Evolutionary conservation across 352 stramenopile species (phyloP), one percentile per base, ranked within the genome.

Genomic region (Blastocystis sp.): DNA sequence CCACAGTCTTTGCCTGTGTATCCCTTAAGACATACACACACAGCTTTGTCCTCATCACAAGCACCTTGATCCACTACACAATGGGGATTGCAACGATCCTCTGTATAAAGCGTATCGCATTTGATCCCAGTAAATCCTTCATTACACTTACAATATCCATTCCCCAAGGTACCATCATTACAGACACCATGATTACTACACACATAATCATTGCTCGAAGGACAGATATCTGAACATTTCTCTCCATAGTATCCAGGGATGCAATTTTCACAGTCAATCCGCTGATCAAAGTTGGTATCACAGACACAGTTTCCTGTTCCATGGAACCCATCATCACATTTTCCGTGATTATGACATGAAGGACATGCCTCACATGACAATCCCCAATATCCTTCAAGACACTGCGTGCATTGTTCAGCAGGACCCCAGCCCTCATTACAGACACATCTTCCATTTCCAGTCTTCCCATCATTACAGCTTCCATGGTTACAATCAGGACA

Each of bases 291-390:
- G 27, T 92, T 92, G n/a, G 94, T 92, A 11, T 92, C 92, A 27
- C 92, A 95, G n/a, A 92, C 93, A 81, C 92, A 95, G 7, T 91
- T 90, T 16, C 92, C 92, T n/a, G 91, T 93, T 21, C 92, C 92
- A 5, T 89, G 91, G 14, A 94, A 78, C 19, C 92, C 91, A 81
- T 95, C 92, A 56, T 94, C 92, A 78, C 92, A 95, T 69, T 93
- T 93, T 73, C 92, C 92, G 75, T 94, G 90, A 3, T 91, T 91
- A 37, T 94, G 91, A 66, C 92, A 95, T 24, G 91, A 89, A 81
- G 93, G 91, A 66, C 92, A 95, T 2, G 92, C 92, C 39, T 90
- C 80, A 73, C 92, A 95, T 3, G 85, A 90, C 9, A 88, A 63
- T 12, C 92, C 92, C 51, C 91, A 95, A 87, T 94, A 95, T 35